Evolutionary conservation across 805 yeast species (phyloP), one percentile per base, ranked within the genome.

Genomic region (Kodamaea lidongshanica): DNA sequence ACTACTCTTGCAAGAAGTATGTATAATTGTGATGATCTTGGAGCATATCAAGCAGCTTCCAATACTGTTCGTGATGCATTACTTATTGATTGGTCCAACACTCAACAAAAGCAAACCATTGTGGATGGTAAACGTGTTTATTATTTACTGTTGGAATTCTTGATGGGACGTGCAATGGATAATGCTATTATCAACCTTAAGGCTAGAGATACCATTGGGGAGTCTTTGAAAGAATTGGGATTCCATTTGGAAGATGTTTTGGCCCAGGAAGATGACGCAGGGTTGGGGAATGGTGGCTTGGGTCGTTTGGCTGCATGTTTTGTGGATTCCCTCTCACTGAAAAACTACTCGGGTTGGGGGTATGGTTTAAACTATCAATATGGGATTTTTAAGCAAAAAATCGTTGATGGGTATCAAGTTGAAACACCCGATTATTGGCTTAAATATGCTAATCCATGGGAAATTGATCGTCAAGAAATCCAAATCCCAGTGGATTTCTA

Each of bases 381-480:
- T 52, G 96, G 96, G 55, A 87, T 87, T 45, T 87, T 87, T 60
- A 74, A 86, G 43, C 96, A 87, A 61, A 77, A 77, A 54, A 85
- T 87, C 49, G 71, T 85, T 44, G 84, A 88, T 50, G 96, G 96
- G 7, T 84, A 83, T 60, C 96, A 87, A 61, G 94, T 88, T 21
- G 96, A 87, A 59, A 70, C 85, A 19, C 96, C 96, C 8, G 96
- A 87, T 54, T 84, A 87, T 56, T 87, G 96, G 96, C 70, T 87
- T 43, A 80, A 80, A 45, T 80, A 72, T 53, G 75, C 86, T 41
- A 84, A 86, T 49, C 95, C 96, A 12, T 87, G 96, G 96, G 96
- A 87, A 56, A 79, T 88, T 41, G 81, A 82, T 43, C 72, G 96
- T 48, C 61, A 69, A 37, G 96, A 87, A 56, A 83, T 87, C 42